These are phyloP conservation scores for Nakazawaea ishiwadae DNA, from an alignment of 805 yeast species.

Conservation along the genomic window DNA sequence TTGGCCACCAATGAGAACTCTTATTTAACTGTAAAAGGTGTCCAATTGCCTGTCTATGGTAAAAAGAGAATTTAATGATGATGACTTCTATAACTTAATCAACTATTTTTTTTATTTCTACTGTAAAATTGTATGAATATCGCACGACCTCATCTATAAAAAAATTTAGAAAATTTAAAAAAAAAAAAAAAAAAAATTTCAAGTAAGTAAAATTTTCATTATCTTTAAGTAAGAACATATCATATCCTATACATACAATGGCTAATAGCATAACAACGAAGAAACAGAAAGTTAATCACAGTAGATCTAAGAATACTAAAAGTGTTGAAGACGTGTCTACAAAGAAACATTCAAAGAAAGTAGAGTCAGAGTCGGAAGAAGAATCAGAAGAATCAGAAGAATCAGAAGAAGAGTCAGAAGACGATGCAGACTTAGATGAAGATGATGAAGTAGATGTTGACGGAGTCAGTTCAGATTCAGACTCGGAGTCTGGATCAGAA, in stretches of 20 bases:
- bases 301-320: background rate
- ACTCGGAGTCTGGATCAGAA: slow-evolving; percentile 11
- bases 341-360: background rate
- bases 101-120: too few relatives aligned
- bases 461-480: slow-evolving; percentile 12
- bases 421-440: slow-evolving; percentile 15
- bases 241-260: background rate
- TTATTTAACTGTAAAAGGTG: slow-evolving; percentile 38
- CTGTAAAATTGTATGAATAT: background rate
- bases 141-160: slow-evolving; percentile 5
- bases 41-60: slow-evolving; percentile 25
- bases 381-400: slow-evolving; percentile 16
- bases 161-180: too few relatives aligned
- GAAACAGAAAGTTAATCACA: background rate
- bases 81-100: too few relatives aligned
- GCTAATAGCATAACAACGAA: background rate
- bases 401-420: slow-evolving; percentile 15
- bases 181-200: background rate
- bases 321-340: background rate
- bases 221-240: background rate
- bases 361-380: background rate
- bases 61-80: background rate
- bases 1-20: slow-evolving; percentile 60
- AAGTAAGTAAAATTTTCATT: background rate
- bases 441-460: slow-evolving; percentile 15